Evolutionary conservation across 129 eudicot species (phyloP).

Genomic region (Centrapalus pauciflorus): DNA sequence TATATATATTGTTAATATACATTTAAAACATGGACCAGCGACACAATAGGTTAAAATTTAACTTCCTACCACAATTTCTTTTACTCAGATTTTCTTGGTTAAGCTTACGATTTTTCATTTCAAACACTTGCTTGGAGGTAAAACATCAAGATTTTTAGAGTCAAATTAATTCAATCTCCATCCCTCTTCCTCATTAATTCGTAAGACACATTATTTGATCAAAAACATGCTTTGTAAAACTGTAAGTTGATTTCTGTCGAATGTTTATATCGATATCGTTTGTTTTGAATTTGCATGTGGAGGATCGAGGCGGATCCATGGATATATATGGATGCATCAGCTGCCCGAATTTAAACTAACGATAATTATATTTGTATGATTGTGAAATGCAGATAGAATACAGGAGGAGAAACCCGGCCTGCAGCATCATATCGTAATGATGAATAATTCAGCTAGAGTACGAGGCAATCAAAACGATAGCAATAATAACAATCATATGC

Average conservation of each 20-base stretch:
- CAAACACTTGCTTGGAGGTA: conserved; percentile 16
- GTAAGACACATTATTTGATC: background rate
- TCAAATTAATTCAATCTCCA: conserved; percentile 11
- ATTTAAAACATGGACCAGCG: conserved; percentile 4
- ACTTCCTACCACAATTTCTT: conserved; percentile 8
- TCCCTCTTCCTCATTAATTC: background rate
- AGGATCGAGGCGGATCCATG: too few species aligned
- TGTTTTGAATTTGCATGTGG: too few species aligned
- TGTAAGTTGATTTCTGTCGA: too few species aligned
- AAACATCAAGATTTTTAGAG: conserved; percentile 14
- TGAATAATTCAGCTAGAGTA: conserved; percentile 23
- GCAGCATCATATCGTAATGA: conserved; percentile 6
- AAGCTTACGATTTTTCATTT: conserved; percentile 4
- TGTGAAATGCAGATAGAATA: background rate
- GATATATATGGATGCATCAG: too few species aligned
- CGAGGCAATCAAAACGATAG: background rate
- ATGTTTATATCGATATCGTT: too few species aligned
- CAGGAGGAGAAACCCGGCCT: background rate
- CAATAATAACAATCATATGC: conserved; percentile 1
- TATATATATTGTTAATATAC: background rate
- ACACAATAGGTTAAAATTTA: background rate
- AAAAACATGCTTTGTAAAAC: conserved; percentile 1
- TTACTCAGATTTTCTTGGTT: conserved; percentile 1
- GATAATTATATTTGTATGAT: background rate
- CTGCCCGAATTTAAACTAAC: too few species aligned